Conservation (phyloP, 495 filamentous ascomycete species). For the Penicillium malachiteum region DNA sequence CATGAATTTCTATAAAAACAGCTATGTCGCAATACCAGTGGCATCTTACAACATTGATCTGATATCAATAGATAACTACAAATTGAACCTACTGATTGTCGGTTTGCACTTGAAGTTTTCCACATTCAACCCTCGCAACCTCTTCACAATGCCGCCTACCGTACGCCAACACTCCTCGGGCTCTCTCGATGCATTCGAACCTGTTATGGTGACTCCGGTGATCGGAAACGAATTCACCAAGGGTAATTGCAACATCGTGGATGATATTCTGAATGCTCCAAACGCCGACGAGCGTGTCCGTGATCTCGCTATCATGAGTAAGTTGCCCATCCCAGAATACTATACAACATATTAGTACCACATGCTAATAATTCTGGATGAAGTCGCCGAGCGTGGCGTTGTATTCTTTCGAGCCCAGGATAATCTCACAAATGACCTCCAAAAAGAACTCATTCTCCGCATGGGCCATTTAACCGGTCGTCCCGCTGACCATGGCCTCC, state of each 20-base stretch:
- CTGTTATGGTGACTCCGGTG: conserved; percentile 64
- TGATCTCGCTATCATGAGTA: conserved; percentile 67
- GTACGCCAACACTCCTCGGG: conserved; percentile 29
- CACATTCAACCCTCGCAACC: not conserved
- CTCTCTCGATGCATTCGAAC: conserved; percentile 55
- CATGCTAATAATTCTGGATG: too few species aligned
- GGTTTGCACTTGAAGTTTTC: not conserved
- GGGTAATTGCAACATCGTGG: conserved; percentile 54
- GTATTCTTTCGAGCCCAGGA: conserved; percentile 81
- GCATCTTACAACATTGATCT: too few species aligned
- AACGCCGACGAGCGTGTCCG: conserved; percentile 66
- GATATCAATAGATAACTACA: not conserved
- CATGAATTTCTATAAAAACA: not conserved
- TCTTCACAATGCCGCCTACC: conserved; percentile 1
- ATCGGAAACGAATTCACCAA: conserved; percentile 69
- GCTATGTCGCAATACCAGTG: not conserved
- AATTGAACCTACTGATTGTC: not conserved
- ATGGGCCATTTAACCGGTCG: conserved; percentile 66
- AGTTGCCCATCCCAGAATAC: conserved; percentile 10
- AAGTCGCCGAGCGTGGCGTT: conserved; percentile 77
- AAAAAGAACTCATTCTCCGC: conserved; percentile 66
- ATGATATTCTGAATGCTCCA: conserved; percentile 57
- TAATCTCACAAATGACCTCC: conserved; percentile 58
- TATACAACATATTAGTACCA: not conserved
- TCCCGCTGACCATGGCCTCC: conserved; percentile 61